Conservation (phyloP, 495 filamentous ascomycete genomes). For the Neurospora pannonica region DNA sequence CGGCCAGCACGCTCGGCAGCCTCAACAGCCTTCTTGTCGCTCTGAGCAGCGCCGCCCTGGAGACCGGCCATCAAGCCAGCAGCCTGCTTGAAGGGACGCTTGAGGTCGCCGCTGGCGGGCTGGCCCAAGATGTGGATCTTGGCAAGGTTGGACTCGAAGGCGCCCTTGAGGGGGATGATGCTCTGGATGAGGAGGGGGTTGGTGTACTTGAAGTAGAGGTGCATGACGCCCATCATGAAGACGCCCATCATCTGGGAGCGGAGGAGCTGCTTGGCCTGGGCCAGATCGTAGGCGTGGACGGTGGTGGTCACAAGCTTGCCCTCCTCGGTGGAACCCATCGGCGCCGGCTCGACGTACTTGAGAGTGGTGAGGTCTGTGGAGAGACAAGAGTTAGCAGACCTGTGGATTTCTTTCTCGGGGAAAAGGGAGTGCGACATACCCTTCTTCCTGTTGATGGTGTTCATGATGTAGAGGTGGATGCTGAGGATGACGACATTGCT, state of each 20-base stretch:
- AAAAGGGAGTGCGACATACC: conserved; percentile 44
- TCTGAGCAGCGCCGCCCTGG: conserved; percentile 64
- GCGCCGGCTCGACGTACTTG: conserved; percentile 93
- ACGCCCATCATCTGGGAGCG: conserved; percentile 90
- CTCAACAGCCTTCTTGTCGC: conserved; percentile 93
- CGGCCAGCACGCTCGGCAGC: conserved; percentile 75
- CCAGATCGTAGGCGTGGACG: conserved; percentile 81
- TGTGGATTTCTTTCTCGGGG: not conserved
- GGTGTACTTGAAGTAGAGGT: conserved; percentile 97
- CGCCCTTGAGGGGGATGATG: conserved; percentile 94
- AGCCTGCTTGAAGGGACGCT: conserved; percentile 85
- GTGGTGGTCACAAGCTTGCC: conserved; percentile 94
- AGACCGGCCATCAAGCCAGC: conserved; percentile 70
- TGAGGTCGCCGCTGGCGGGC: conserved; percentile 83
- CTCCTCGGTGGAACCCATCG: conserved; percentile 85
- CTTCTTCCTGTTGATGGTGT: conserved; percentile 85
- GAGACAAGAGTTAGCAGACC: conserved; percentile 6
- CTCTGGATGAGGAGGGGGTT: conserved; percentile 97
- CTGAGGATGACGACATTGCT: conserved; percentile 83
- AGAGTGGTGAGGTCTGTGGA: conserved; percentile 85
- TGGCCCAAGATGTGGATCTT: conserved; percentile 91
- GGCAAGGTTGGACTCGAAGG: conserved; percentile 84
- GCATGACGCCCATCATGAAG: conserved; percentile 97
- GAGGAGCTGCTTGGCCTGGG: conserved; percentile 71
- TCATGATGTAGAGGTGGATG: conserved; percentile 75